Evolutionary conservation across 2,329 filamentous ascomycete genomes (phyloP), one percentile per base, ranked within the genome.

Genomic region (Verticillium isaacii): DNA sequence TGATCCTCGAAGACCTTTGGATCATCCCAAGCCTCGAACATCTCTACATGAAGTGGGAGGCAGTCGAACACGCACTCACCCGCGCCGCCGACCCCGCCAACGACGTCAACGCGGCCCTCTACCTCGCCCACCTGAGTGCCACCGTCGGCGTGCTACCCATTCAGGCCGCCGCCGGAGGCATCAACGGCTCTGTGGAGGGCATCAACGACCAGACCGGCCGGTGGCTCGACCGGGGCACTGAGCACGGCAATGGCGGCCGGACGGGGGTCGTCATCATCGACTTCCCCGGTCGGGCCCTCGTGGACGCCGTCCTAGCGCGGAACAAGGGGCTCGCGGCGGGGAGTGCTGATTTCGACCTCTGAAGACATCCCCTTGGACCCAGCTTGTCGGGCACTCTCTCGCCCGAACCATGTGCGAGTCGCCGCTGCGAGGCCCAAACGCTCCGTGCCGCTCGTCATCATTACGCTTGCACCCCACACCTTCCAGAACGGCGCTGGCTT

Each of bases 161-260:
- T 58, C 78, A 80, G 66, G 81, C 79, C 1, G 80, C 80, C 12
- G 80, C 80, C 0, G 80, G 81, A 0, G 75, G 78, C n/a, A 66
- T 68, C 59, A 77, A 80, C 65, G 69, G 71, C 52, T 73, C 72
- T 17, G 71, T 80, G 4, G 66, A 68, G n/a, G 80, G 80, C 32
- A 80, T 82, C 73, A 83, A 83, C 61, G 80, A 82, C 65, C 75
- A 76, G 71, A 81, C 79, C 37, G 79, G 79, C 36, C 69, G 71
- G 64, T 82, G 77, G 76, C 70, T 82, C 41, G 60, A 61, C 3
- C 55, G 60, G n/a, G 32, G 29, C 12, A 70, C 68, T 36, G 67
- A 68, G 25, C 61, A 66, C 6, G 66, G 65, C 9, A 61, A 66
- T 5, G 69, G 67, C 3, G 70, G 71, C 9, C 70, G 75, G 29